phyloP scores from a whole-genome alignment of 1,139 yeast genomes.

The Magnusiomyces clavatus region DNA sequence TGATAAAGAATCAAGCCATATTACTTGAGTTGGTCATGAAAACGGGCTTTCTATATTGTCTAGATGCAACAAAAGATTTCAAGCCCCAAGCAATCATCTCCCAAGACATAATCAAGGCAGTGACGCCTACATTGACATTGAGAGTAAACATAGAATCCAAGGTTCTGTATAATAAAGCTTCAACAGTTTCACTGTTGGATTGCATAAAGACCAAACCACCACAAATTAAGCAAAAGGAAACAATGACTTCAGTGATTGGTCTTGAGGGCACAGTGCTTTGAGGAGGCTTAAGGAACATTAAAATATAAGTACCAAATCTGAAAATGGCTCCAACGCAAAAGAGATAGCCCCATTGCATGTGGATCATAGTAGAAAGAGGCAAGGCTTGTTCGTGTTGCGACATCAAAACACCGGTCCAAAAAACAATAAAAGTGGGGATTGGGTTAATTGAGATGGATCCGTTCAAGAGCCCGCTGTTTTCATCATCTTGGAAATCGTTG shows the following conservation, averaged over 20 bases:
- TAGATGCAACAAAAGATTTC: slow-evolving; percentile 28
- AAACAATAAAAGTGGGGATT: slow-evolving; percentile 84
- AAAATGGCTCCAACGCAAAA: slow-evolving; percentile 71
- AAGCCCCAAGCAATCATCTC: slow-evolving; percentile 63
- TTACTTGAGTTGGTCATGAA: not conserved
- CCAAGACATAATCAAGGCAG: slow-evolving; percentile 86
- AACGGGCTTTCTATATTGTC: slow-evolving; percentile 1
- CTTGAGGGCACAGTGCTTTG: slow-evolving; percentile 42
- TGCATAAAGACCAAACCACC: slow-evolving; percentile 94
- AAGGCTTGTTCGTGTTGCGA: slow-evolving; percentile 89
- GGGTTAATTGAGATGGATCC: slow-evolving; percentile 48
- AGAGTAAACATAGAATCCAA: slow-evolving; percentile 84
- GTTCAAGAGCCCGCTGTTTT: slow-evolving; percentile 18
- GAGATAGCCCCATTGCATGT: slow-evolving; percentile 86
- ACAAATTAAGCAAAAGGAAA: slow-evolving; percentile 67
- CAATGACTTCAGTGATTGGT: slow-evolving; percentile 80
- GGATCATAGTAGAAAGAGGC: slow-evolving; percentile 65
- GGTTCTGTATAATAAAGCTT: slow-evolving; percentile 79
- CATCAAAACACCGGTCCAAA: slow-evolving; percentile 97
- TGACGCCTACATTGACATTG: slow-evolving; percentile 72
- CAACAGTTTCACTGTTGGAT: slow-evolving; percentile 76
- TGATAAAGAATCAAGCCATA: not conserved
- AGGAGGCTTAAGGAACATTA: slow-evolving; percentile 48
- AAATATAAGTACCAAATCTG: slow-evolving; percentile 59
- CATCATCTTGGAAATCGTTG: slow-evolving; percentile 14